Evolutionary conservation across 192 early-diverging fungal genomes (phyloP).

Genomic region (Coemansia sp.): DNA sequence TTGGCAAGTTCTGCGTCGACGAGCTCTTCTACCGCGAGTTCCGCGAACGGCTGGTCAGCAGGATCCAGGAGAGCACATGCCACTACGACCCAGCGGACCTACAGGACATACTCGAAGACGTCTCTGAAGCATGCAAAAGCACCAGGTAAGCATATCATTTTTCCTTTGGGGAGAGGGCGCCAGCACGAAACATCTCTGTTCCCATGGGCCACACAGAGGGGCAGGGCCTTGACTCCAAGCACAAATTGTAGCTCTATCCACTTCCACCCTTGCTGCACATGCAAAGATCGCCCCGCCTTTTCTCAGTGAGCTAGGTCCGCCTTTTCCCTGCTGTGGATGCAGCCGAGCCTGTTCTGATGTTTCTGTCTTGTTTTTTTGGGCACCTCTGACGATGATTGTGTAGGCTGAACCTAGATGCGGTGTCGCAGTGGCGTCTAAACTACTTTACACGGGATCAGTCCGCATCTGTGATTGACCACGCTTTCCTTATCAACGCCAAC

Average conservation of each 20-base stretch:
- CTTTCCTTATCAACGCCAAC: constrained; percentile 55
- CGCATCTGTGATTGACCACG: constrained; percentile 52
- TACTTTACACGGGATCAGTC: constrained; percentile 53
- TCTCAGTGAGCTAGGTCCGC: not conserved
- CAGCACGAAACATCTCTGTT: no score
- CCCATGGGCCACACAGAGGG: not conserved
- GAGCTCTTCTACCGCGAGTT: constrained; percentile 55
- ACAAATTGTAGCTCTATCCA: no score
- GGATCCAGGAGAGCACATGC: constrained; percentile 53
- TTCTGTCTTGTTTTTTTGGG: not conserved
- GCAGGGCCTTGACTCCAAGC: no score
- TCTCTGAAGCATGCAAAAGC: constrained; percentile 50
- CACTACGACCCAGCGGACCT: constrained; percentile 44
- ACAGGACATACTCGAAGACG: constrained; percentile 46
- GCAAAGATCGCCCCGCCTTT: not conserved
- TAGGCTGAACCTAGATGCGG: constrained; percentile 54
- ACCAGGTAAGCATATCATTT: constrained; percentile 32
- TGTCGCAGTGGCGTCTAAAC: constrained; percentile 57
- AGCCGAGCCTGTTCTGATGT: not conserved
- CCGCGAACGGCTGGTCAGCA: constrained; percentile 52
- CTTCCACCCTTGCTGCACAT: not conserved
- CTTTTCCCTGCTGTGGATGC: no score
- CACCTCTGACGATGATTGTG: not conserved
- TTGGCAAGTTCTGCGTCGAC: constrained; percentile 55
- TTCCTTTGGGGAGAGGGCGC: no score